These are phyloP conservation scores for Gentiana macrophylla DNA, from an alignment of 257 asterid species.

Conservation along the genomic window DNA sequence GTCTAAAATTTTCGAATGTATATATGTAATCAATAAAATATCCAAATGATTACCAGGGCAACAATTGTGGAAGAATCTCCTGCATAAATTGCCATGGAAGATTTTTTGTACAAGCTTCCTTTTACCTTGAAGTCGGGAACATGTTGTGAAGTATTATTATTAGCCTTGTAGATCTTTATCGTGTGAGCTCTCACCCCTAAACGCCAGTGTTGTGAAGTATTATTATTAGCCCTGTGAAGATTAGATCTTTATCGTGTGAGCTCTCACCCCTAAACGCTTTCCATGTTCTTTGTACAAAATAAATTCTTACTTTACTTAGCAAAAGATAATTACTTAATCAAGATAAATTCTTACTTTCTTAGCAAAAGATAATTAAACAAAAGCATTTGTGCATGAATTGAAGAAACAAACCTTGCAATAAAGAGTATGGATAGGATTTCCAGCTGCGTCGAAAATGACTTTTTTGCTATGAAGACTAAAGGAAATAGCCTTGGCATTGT, in stretches of 20 bases:
- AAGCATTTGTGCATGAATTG: not conserved
- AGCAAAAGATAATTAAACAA: not conserved
- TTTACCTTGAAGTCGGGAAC: conserved; percentile 25
- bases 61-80: conserved; percentile 23
- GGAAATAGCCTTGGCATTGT: conserved; percentile 12
- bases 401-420: conserved; percentile 10
- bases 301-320: not conserved
- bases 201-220: too few species aligned
- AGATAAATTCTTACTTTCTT: too few species aligned
- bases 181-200: too few species aligned
- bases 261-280: conserved; percentile 14
- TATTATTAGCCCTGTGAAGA: conserved; percentile 12
- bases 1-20: too few species aligned
- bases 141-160: conserved; percentile 20
- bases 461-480: conserved; percentile 13
- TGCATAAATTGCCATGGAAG: conserved; percentile 20
- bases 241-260: conserved; percentile 6
- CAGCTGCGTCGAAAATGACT: conserved; percentile 11
- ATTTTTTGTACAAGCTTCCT: conserved; percentile 21
- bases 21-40: too few species aligned
- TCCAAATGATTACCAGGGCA: conserved; percentile 52
- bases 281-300: conserved; percentile 12
- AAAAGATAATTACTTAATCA: not conserved
- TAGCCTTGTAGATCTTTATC: conserved; percentile 2
- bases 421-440: conserved; percentile 10